These are phyloP conservation scores for Tetradesmus obliquus DNA, from an alignment of 139 green algal genomes.

Conservation along the genomic window DNA sequence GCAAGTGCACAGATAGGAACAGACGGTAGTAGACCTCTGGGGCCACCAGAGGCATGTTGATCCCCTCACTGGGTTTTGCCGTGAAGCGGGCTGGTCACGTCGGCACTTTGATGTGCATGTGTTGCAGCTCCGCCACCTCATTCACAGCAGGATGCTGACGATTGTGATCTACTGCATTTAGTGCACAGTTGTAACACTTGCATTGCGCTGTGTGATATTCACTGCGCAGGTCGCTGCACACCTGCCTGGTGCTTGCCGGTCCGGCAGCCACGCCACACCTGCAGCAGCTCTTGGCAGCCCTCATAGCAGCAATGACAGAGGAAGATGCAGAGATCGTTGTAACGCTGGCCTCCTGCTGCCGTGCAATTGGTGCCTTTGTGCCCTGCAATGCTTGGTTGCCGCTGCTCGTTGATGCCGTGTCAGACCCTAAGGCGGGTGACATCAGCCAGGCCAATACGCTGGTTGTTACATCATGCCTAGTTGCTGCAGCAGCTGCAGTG, in stretches of 20 bases:
- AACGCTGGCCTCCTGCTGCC: slow-evolving; percentile 50
- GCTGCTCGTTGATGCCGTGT: slow-evolving; percentile 64
- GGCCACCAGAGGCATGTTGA: no score
- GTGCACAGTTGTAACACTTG: neutral
- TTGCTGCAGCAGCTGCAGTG: slow-evolving; percentile 61
- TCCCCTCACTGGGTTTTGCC: no score
- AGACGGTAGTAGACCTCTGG: no score
- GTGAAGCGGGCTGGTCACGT: no score
- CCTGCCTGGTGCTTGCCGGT: slow-evolving; percentile 62
- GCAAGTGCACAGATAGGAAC: no score
- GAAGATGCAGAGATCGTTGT: slow-evolving; percentile 67
- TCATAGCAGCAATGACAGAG: slow-evolving; percentile 66
- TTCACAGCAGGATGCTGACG: neutral
- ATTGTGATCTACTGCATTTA: neutral
- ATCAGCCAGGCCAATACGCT: slow-evolving; percentile 69
- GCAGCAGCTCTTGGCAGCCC: slow-evolving; percentile 54
- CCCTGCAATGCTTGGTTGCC: slow-evolving; percentile 65
- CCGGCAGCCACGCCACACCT: slow-evolving; percentile 55
- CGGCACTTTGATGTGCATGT: no score
- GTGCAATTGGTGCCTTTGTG: slow-evolving; percentile 67
- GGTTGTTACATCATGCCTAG: slow-evolving; percentile 72
- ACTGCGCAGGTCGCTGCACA: slow-evolving; percentile 52
- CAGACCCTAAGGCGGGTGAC: neutral
- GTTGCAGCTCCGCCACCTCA: no score
- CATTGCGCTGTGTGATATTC: neutral